Evolutionary conservation across 2,329 filamentous ascomycete genomes (phyloP), one percentile per base, ranked within the genome.

Genomic region (Lachnellula occidentalis): DNA sequence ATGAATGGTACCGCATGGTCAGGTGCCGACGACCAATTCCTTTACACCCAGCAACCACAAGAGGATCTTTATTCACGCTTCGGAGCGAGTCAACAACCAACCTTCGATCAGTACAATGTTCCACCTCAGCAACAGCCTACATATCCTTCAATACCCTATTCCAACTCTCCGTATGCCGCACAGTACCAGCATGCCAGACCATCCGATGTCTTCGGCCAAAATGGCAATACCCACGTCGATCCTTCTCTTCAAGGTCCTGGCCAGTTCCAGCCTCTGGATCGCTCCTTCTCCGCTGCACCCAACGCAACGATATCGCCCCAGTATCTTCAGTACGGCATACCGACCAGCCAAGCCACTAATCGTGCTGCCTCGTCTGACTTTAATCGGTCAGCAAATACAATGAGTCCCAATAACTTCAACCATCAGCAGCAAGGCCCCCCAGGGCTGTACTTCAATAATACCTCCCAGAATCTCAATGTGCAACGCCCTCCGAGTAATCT

Each of bases 301-400:
- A 58, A 58, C 45, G 42, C 58, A n/a, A 67, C 66, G 11, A 63
- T 67, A 15, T 52, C 65, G 34, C 64, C 66, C n/a, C 63, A 66
- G 41, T 62, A 56, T 50, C 63, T 68, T 36, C 65, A 69, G 42
- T 68, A 67, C 50, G 55, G 37, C 22, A 56, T 64, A 27, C 34
- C 56, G 14, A 43, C 56, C n/a, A 59, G 49, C 15, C 66, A 64
- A 24, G 51, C 54, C 24, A 24, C 59, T 34, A 64, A 58, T 51
- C 58, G 51, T 55, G 50, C 50, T n/a, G 50, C 59, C 5, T 48
- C 60, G 9, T 56, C 59, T 21, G 27, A 37, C 64, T 61, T 54
- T 64, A 67, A 51, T 55, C 50, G 34, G 19, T 14, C 56, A 42
- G 22, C 50, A 15, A 61, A 55, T 48, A 53, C 55, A 9, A 37